Conservation (phyloP, 805 yeast genomes). For the Kurtzmaniella cleridarum region DNA sequence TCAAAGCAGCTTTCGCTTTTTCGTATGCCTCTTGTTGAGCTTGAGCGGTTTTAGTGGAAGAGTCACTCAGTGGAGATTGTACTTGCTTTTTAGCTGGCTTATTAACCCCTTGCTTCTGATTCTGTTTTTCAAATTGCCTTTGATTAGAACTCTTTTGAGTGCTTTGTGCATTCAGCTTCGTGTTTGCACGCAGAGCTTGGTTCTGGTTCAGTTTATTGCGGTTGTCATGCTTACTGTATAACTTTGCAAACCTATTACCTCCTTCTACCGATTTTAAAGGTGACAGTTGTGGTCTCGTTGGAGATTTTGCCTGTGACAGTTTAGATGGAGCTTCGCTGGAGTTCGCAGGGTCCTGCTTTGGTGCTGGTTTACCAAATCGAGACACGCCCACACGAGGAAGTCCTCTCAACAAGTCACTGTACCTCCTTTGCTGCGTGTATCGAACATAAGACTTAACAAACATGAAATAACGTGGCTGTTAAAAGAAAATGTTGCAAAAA, state of each 20-base stretch:
- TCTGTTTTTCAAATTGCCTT: too few species aligned
- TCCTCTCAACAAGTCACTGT: slow-evolving; percentile 16
- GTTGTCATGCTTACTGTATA: slow-evolving; percentile 10
- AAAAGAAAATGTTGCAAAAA: not conserved
- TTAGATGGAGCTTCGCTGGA: not conserved
- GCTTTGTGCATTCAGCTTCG: too few species aligned
- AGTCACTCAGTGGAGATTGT: too few species aligned
- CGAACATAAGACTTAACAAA: slow-evolving; percentile 2
- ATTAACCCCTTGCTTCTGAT: too few species aligned
- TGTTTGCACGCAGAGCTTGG: too few species aligned
- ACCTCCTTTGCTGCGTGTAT: slow-evolving; percentile 1
- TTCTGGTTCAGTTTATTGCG: slow-evolving; percentile 6
- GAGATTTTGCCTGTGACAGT: not conserved
- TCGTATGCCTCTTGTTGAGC: slow-evolving; percentile 11
- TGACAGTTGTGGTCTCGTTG: not conserved
- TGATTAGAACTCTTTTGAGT: too few species aligned
- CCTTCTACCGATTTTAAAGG: not conserved
- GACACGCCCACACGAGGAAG: slow-evolving; percentile 24
- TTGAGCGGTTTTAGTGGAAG: slow-evolving; percentile 10
- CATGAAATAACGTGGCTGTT: not conserved
- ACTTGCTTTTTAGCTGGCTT: too few species aligned
- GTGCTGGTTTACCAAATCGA: slow-evolving; percentile 8
- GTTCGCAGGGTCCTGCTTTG: not conserved
- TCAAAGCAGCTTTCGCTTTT: slow-evolving; percentile 2
- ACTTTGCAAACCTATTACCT: not conserved